Evolutionary conservation across 1,284 basidiomycete species (phyloP).

Genomic region (Fomitiporia mediterranea): DNA sequence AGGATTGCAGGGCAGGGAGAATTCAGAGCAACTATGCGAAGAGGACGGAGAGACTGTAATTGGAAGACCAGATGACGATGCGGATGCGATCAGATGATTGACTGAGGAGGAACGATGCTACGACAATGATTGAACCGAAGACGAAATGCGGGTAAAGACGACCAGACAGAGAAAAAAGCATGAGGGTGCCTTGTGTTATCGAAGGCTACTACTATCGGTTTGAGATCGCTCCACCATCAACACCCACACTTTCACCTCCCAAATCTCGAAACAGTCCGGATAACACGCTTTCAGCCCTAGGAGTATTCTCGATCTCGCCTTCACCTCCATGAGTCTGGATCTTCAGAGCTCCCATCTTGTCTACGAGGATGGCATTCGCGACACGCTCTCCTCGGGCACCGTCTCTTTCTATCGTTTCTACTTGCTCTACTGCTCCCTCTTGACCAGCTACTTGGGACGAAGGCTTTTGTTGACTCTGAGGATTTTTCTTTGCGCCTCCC

Average conservation of each 20-base stretch:
- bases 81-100: background rate
- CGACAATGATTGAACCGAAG: too few relatives aligned
- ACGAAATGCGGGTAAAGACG: background rate
- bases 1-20: too few relatives aligned
- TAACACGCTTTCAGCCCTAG: background rate
- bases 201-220: too few relatives aligned
- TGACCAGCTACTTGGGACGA: background rate
- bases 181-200: background rate
- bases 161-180: background rate
- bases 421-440: background rate
- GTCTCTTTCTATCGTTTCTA: slow-evolving; percentile 21
- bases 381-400: slow-evolving; percentile 29
- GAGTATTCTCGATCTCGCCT: slow-evolving; percentile 4
- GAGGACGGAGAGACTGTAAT: background rate
- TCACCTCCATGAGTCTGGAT: slow-evolving; percentile 9
- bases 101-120: background rate
- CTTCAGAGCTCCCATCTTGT: slow-evolving; percentile 32
- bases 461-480: slow-evolving; percentile 9
- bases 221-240: background rate
- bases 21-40: background rate
- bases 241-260: too few relatives aligned
- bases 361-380: slow-evolving; percentile 32
- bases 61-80: background rate
- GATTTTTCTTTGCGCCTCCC: slow-evolving; percentile 19
- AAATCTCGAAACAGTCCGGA: background rate